A percentile compares a stretch with the other conserved stretches of the same genome.
Evolutionary conservation across 2,329 filamentous ascomycete genomes (phyloP).

Genomic region (Zasmidium citrigriseum): DNA sequence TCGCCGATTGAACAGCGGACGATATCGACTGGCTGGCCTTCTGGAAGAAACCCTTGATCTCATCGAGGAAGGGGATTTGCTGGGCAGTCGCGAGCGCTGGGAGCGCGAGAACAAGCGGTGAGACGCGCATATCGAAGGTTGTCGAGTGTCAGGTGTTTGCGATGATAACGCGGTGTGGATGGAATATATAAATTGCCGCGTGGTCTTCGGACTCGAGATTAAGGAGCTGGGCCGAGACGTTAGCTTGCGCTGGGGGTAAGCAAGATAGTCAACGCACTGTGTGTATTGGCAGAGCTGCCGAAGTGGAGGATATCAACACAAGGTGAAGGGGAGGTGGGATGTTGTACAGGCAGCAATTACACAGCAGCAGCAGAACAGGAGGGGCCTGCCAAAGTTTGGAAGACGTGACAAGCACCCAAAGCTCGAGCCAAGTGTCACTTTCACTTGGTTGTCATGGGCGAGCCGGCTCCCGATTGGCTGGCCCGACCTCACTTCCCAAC

Average conservation of each 20-base stretch:
- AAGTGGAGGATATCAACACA: background rate
- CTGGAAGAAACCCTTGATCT: conserved; percentile 56
- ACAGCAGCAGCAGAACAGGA: background rate
- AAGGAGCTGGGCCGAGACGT: background rate
- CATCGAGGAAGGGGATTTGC: conserved; percentile 63
- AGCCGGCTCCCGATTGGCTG: background rate
- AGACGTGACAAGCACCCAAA: background rate
- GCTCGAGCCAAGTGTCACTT: background rate
- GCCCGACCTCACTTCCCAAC: background rate
- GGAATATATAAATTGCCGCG: background rate
- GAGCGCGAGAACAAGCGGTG: conserved; percentile 53
- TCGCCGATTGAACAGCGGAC: conserved; percentile 54
- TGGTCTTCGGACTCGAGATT: background rate
- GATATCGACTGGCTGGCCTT: conserved; percentile 58
- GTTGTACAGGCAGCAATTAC: background rate
- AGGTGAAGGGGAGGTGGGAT: background rate
- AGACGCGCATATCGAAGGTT: conserved; percentile 52
- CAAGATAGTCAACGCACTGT: background rate
- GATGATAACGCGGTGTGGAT: background rate
- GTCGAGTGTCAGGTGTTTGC: background rate
- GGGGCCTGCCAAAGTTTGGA: background rate
- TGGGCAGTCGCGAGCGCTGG: conserved; percentile 55
- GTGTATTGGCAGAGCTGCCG: background rate
- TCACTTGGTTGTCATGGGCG: background rate
- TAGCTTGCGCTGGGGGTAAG: background rate